Evolutionary conservation across 768 basidiomycete genomes (phyloP).

Genomic region (Amyloporia xantha): DNA sequence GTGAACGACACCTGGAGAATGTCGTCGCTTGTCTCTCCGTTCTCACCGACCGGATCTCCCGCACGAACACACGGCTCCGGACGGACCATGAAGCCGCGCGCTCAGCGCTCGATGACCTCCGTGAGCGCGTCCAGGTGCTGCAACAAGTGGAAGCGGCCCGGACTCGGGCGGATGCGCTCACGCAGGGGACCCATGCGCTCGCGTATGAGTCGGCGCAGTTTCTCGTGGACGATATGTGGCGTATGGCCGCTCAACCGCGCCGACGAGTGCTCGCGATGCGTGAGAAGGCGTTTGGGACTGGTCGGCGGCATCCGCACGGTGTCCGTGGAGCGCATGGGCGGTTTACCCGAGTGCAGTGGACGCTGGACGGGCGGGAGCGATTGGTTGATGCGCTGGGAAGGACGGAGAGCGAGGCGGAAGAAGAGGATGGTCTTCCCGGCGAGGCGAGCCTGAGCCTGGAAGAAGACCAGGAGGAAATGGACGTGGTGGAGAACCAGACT

Average conservation of each 20-base stretch:
- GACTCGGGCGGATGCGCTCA: conserved; percentile 43
- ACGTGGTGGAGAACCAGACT: conserved; percentile 47
- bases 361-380: conserved; percentile 53
- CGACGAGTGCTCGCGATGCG: conserved; percentile 59
- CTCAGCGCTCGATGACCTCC: conserved; percentile 40
- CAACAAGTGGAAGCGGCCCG: conserved; percentile 45
- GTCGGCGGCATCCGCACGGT: conserved; percentile 44
- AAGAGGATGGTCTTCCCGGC: conserved; percentile 42
- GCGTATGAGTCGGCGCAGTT: conserved; percentile 71
- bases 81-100: conserved; percentile 52
- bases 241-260: conserved; percentile 51
- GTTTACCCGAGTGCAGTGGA: conserved; percentile 66
- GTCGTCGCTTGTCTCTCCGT: conserved; percentile 56
- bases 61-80: conserved; percentile 50
- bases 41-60: conserved; percentile 46
- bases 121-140: conserved; percentile 39
- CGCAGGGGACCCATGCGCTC: conserved; percentile 59
- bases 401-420: conserved; percentile 72
- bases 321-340: conserved; percentile 50
- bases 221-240: conserved; percentile 59
- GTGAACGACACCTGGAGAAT: conserved; percentile 62
- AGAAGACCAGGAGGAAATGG: conserved; percentile 39
- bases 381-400: conserved; percentile 63
- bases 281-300: conserved; percentile 61
- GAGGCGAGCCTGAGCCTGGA: conserved; percentile 16